Base-by-base conservation (phyloP, 768 basidiomycete genomes). In the Pleurotus ostreatus region DNA sequence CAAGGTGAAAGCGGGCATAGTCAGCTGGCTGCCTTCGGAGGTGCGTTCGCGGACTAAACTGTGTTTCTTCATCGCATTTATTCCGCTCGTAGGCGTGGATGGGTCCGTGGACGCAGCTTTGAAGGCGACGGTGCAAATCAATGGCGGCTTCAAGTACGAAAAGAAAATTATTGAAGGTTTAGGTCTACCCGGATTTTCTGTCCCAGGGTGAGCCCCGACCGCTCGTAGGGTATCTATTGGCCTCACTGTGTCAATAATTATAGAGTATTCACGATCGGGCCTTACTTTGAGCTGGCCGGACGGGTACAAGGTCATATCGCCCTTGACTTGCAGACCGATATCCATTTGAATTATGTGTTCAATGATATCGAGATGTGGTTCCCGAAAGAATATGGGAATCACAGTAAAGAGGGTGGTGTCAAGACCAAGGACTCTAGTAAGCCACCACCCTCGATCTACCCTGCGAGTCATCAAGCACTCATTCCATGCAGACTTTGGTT, bases 1-100 rank as follows among this genome's bases (percentile, higher is more conserved):
- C 12, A 63, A 60, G 47, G 69, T 66, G 12, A 64, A 69, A 30
- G 68, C 65, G 2, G 58, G 68, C 7, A 60, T 68, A 2, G 26
- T 37, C 22, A 52, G 11, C 65, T 71, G 49, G 65, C 61, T 23
- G 55, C 71, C 25, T 63, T 65, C 16, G 64, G 64, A 12, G 49
- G 49, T 52, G 7, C 26, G 25, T 6, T 30, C 6, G 1, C 6
- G 9, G 26, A 0, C 6, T 7, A 2, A 30, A 30, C 9, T 0
- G 26, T 30, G 26, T 30, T 26, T 26, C 26, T 1, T 6, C 26
- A 26, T 26, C 5, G 11, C 5, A 2, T 43, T 43, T 20, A 20
- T 11, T 43, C 5, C 5, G 3, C 18, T 43, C 11, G 7, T 8
- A 43, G 41, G 41, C 5, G 41, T 43, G 4, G 20, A 43, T n/a